phyloP scores from a whole-genome alignment of 352 stramenopile species.

The Thalassiosira exigua region DNA sequence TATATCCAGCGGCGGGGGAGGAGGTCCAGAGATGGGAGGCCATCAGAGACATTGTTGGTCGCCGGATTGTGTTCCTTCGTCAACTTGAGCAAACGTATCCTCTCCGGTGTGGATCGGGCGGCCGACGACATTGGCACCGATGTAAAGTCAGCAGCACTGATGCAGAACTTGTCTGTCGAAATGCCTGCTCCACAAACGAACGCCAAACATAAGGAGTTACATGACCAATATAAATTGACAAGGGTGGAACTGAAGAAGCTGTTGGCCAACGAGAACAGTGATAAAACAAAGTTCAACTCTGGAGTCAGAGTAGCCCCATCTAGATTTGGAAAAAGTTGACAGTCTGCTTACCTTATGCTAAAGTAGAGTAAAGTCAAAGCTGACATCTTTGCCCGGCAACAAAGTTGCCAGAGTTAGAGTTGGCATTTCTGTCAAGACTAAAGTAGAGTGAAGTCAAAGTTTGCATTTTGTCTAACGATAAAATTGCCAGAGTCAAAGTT shows the following conservation, averaged over 20 bases:
- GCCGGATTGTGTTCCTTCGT: neutral
- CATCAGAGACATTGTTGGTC: too few species aligned
- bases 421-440: too few species aligned
- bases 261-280: neutral
- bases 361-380: conserved; percentile 7
- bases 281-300: conserved; percentile 27
- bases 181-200: neutral
- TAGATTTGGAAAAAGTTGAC: conserved; percentile 8
- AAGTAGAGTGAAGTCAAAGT: conserved; percentile 15
- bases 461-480: too few species aligned
- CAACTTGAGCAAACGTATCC: neutral
- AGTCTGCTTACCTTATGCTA: neutral
- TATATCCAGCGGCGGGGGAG: neutral
- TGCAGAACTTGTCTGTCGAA: too few species aligned
- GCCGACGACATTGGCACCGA: neutral
- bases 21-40: too few species aligned
- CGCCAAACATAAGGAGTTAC: neutral
- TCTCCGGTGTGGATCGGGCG: neutral
- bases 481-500: conserved; percentile 15
- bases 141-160: neutral
- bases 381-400: neutral
- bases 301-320: conserved; percentile 4
- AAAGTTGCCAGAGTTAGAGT: too few species aligned
- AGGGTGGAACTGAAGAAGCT: neutral
- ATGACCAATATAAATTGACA: neutral